Evolutionary conservation across 2,329 filamentous ascomycete species (phyloP).

Genomic region (Penicillium rolfsii): DNA sequence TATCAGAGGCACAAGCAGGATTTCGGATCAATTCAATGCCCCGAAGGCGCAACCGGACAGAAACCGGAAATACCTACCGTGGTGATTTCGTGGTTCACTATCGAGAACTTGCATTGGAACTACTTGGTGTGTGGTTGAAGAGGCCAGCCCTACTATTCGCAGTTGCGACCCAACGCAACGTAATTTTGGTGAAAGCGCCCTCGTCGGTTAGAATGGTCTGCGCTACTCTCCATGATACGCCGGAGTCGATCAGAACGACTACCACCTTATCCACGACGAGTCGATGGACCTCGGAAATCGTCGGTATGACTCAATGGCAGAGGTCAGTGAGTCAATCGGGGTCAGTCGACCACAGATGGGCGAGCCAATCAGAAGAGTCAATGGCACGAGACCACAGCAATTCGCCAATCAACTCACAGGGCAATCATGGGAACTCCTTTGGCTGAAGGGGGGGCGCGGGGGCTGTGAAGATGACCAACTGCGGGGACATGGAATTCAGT

Average conservation of each 20-base stretch:
- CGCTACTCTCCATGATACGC: too few species aligned
- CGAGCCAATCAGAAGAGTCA: background rate
- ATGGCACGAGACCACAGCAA: background rate
- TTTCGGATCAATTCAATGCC: background rate
- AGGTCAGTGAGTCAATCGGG: conserved; percentile 20
- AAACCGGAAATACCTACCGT: background rate
- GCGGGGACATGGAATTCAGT: conserved; percentile 20
- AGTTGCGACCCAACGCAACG: too few species aligned
- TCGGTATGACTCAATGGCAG: conserved; percentile 6
- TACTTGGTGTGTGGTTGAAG: background rate
- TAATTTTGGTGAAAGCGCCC: background rate
- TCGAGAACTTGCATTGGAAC: background rate
- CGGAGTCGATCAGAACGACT: background rate
- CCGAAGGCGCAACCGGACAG: background rate
- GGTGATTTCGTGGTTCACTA: background rate
- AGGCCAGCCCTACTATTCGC: too few species aligned
- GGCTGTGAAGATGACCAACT: conserved; percentile 10
- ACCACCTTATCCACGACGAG: background rate
- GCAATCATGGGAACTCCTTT: background rate
- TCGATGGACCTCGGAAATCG: conserved; percentile 1
- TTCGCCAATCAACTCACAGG: background rate
- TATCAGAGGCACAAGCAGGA: conserved; percentile 4
- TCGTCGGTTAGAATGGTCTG: background rate
- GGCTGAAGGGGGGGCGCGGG: background rate
- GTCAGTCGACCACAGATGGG: conserved; percentile 12